A percentile compares a stretch with the other conserved stretches of the same genome.
Conservation (phyloP, 768 basidiomycete genomes). For the Pisolithus microcarpus region DNA sequence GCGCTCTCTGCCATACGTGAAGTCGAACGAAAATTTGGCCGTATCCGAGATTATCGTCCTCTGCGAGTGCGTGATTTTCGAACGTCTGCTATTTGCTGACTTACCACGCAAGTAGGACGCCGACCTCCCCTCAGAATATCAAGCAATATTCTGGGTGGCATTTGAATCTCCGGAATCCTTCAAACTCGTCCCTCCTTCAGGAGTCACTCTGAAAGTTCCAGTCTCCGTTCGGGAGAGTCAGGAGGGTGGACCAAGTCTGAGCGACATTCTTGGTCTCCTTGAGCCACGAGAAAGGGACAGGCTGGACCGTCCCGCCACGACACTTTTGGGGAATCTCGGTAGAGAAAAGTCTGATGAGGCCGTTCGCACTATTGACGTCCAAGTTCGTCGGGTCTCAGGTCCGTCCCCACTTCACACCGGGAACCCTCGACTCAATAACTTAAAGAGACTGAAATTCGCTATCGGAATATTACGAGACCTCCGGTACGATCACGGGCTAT, state of each 20-base stretch:
- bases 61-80: slow-evolving; percentile 30
- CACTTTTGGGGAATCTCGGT: no score
- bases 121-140: slow-evolving; percentile 39
- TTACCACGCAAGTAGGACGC: slow-evolving; percentile 33
- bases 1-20: slow-evolving; percentile 46
- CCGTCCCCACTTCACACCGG: not conserved
- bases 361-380: slow-evolving; percentile 5
- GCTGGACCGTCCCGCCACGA: not conserved
- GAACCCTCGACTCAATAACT: not conserved
- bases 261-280: slow-evolving; percentile 25
- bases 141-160: slow-evolving; percentile 34
- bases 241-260: slow-evolving; percentile 29
- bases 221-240: slow-evolving; percentile 16
- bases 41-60: slow-evolving; percentile 37
- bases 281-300: slow-evolving; percentile 7
- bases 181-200: slow-evolving; percentile 27
- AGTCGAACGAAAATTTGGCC: slow-evolving; percentile 50
- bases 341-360: not conserved
- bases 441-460: slow-evolving; percentile 15
- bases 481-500: slow-evolving; percentile 23
- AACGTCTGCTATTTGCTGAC: not conserved
- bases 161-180: slow-evolving; percentile 41
- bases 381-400: slow-evolving; percentile 20
- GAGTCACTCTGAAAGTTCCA: slow-evolving; percentile 24
- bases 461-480: slow-evolving; percentile 17